phyloP scores from a whole-genome alignment of 768 basidiomycete genomes.

The Candolleomyces efflorescens region DNA sequence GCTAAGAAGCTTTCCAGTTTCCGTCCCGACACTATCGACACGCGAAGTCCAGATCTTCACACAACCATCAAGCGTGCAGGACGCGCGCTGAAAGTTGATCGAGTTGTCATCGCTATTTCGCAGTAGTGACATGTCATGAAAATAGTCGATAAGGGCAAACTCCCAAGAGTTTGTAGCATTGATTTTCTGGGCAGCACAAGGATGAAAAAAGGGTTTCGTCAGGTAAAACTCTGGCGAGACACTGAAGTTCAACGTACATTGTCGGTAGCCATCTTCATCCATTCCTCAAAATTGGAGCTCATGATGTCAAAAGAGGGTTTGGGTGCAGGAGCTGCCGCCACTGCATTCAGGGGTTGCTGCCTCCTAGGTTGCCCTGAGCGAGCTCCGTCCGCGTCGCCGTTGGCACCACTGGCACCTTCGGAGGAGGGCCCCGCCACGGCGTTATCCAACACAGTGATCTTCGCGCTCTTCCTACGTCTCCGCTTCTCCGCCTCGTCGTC shows the following conservation, averaged over 20 bases:
- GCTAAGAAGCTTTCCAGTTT: slow-evolving; percentile 91
- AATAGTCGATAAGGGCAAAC: slow-evolving; percentile 97
- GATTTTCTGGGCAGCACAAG: slow-evolving; percentile 74
- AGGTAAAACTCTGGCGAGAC: slow-evolving; percentile 7
- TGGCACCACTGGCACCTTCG: slow-evolving; percentile 30
- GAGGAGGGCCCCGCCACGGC: slow-evolving; percentile 60
- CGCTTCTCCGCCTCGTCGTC: slow-evolving; percentile 89
- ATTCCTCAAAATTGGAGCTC: slow-evolving; percentile 94
- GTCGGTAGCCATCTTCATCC: slow-evolving; percentile 99
- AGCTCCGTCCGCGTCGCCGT: slow-evolving; percentile 39
- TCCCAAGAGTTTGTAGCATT: slow-evolving; percentile 97
- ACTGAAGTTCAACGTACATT: slow-evolving; percentile 57
- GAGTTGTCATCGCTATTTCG: slow-evolving; percentile 91
- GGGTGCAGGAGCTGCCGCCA: slow-evolving; percentile 51
- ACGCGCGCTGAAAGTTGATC: slow-evolving; percentile 99
- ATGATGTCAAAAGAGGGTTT: slow-evolving; percentile 77
- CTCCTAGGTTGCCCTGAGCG: slow-evolving; percentile 40
- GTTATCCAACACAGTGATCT: slow-evolving; percentile 52
- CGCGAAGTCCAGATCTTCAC: slow-evolving; percentile 99
- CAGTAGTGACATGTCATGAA: slow-evolving; percentile 95
- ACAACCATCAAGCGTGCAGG: slow-evolving; percentile 95
- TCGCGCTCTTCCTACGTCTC: slow-evolving; percentile 73
- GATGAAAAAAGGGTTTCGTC: slow-evolving; percentile 9
- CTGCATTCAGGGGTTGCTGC: slow-evolving; percentile 60
- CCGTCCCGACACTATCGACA: slow-evolving; percentile 94